Evolutionary conservation across 768 basidiomycete genomes (phyloP).

Genomic region (Boletus rex-veris): DNA sequence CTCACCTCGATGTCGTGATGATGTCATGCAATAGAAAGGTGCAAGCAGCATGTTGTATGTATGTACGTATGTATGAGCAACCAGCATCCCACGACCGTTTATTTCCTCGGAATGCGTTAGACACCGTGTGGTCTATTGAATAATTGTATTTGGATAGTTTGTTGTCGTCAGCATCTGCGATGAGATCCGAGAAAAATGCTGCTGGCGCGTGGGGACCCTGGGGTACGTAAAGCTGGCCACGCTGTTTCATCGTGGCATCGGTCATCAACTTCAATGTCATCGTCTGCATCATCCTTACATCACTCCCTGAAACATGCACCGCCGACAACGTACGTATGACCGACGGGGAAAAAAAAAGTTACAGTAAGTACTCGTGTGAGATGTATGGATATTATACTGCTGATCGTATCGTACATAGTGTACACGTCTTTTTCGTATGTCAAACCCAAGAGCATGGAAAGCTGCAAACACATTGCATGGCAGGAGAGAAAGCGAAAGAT

Average conservation of each 20-base stretch:
- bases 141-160: neutral
- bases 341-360: neutral
- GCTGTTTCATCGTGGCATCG: constrained; percentile 3
- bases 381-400: constrained; percentile 24
- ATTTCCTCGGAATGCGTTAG: constrained; percentile 1
- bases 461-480: constrained; percentile 15
- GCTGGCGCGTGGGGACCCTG: neutral
- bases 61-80: constrained; percentile 12
- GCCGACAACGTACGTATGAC: too few species aligned
- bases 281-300: constrained; percentile 1
- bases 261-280: neutral
- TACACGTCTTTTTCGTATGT: constrained; percentile 20
- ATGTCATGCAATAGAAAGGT: constrained; percentile 2
- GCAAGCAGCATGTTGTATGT: constrained; percentile 1
- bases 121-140: neutral
- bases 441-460: constrained; percentile 13
- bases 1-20: constrained; percentile 21
- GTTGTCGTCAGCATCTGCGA: neutral
- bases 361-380: neutral
- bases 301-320: neutral
- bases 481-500: constrained; percentile 16
- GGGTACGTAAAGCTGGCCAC: neutral
- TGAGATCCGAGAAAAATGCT: neutral
- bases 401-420: constrained; percentile 26
- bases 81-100: constrained; percentile 1